A percentile compares a stretch with the other conserved stretches of the same genome.
phyloP scores from a whole-genome alignment of 495 filamentous ascomycete species.

The Podospora fimiseda region DNA sequence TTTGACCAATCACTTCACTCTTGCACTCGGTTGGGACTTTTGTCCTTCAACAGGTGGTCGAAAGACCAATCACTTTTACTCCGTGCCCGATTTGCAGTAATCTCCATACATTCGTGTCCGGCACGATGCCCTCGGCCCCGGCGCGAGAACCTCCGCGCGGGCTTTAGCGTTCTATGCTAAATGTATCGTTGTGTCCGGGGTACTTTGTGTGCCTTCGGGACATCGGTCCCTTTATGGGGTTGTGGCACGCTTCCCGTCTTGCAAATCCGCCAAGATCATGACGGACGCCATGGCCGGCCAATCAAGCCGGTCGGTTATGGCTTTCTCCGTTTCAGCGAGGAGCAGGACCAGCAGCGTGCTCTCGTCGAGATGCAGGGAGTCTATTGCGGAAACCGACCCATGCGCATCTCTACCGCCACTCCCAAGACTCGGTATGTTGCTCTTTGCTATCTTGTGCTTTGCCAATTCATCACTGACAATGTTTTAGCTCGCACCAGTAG shows the following conservation, averaged over 20 bases:
- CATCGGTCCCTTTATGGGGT: too few relatives aligned
- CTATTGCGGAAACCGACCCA: conserved; percentile 97
- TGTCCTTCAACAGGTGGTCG: too few relatives aligned
- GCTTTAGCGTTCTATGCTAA: too few relatives aligned
- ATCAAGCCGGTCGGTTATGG: conserved; percentile 96
- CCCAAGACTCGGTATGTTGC: conserved; percentile 65
- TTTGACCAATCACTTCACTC: too few relatives aligned
- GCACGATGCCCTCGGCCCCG: too few relatives aligned
- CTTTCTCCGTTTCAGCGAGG: conserved; percentile 94
- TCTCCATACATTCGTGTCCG: too few relatives aligned
- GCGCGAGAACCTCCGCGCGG: too few relatives aligned
- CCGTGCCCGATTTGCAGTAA: too few relatives aligned
- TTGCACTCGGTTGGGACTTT: too few relatives aligned
- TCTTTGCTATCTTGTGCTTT: background rate
- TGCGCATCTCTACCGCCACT: conserved; percentile 97
- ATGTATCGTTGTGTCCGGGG: too few relatives aligned
- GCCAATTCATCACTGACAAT: conserved; percentile 15
- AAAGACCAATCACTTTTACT: too few relatives aligned
- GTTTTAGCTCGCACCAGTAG: conserved; percentile 32
- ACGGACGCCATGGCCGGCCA: conserved; percentile 96
- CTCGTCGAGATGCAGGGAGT: conserved; percentile 98
- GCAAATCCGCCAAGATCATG: conserved; percentile 99
- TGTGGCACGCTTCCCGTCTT: conserved; percentile 85
- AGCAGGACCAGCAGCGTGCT: conserved; percentile 89
- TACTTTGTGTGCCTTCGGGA: too few relatives aligned